Percentiles rank a stretch among this genome's conserved stretches.
These are phyloP conservation scores for Sanghuangporus weigelae DNA, from an alignment of 1,284 basidiomycete species.

Conservation along the genomic window DNA sequence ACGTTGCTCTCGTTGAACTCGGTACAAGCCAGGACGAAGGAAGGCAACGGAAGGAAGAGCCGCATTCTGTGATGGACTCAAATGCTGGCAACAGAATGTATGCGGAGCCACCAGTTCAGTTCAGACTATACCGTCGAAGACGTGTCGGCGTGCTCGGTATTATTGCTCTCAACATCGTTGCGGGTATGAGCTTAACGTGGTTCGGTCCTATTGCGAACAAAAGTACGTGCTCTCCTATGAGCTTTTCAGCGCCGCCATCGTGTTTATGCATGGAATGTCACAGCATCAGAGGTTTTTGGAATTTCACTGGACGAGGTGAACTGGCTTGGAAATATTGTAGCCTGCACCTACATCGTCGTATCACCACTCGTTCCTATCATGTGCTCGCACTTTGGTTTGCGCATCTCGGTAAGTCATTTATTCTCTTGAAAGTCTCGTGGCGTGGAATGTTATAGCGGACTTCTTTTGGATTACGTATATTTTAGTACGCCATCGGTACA, in stretches of 20 bases:
- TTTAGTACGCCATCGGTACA: constrained; percentile 56
- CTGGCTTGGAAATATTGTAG: constrained; percentile 69
- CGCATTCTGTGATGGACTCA: background rate
- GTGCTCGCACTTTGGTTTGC: constrained; percentile 53
- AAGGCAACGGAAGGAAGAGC: background rate
- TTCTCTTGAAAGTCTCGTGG: background rate
- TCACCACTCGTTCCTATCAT: constrained; percentile 53
- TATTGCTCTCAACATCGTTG: constrained; percentile 55
- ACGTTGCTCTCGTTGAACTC: background rate
- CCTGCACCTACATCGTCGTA: constrained; percentile 54
- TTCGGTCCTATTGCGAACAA: constrained; percentile 73
- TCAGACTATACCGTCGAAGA: constrained; percentile 51
- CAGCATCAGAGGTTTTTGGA: constrained; percentile 55
- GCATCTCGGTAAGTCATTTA: constrained; percentile 45
- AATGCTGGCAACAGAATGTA: background rate
- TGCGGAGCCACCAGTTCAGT: background rate
- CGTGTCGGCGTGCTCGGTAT: constrained; percentile 61
- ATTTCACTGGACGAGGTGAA: constrained; percentile 64
- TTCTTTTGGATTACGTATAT: too few species aligned
- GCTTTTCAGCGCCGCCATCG: background rate
- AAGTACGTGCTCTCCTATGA: constrained; percentile 33
- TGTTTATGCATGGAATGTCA: background rate
- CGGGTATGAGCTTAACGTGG: constrained; percentile 64
- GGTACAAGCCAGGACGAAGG: background rate
- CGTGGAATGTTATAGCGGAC: too few species aligned